A percentile compares a stretch with the other conserved stretches of the same genome.
These are phyloP conservation scores for Flaveria floridana DNA, from an alignment of 140 eudicot species.

Conservation along the genomic window DNA sequence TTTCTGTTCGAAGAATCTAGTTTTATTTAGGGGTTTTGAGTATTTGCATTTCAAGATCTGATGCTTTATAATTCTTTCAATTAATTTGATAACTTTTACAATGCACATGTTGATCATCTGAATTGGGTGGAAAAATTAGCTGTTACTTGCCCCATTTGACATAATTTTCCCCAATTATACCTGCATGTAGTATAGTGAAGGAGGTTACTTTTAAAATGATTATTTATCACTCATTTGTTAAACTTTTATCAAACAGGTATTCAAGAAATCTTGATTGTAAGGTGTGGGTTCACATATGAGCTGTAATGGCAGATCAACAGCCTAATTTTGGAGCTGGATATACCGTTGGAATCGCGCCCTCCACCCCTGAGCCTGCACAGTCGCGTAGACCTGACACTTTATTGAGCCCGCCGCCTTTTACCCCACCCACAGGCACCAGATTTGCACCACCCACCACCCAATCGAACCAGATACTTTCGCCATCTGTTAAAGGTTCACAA, in stretches of 20 bases:
- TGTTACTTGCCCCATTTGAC: constrained; percentile 23
- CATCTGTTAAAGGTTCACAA: constrained; percentile 45
- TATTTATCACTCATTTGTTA: neutral
- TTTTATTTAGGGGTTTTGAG: constrained; percentile 23
- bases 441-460: constrained; percentile 45
- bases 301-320: constrained; percentile 52
- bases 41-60: constrained; percentile 28
- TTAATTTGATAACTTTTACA: constrained; percentile 10
- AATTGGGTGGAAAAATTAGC: constrained; percentile 13
- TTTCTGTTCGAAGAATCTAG: constrained; percentile 19
- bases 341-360: constrained; percentile 42
- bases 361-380: constrained; percentile 41
- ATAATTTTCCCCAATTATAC: neutral
- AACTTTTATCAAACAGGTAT: constrained; percentile 22
- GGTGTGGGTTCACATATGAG: constrained; percentile 25
- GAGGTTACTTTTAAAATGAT: neutral
- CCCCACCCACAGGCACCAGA: constrained; percentile 42
- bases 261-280: constrained; percentile 23
- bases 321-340: constrained; percentile 45
- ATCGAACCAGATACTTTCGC: constrained; percentile 50
- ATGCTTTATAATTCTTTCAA: neutral
- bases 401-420: constrained; percentile 39
- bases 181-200: neutral
- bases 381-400: constrained; percentile 37
- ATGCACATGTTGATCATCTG: constrained; percentile 30